phyloP scores from a whole-genome alignment of 192 early-diverging fungal species.

The Lobosporangium transversale region DNA sequence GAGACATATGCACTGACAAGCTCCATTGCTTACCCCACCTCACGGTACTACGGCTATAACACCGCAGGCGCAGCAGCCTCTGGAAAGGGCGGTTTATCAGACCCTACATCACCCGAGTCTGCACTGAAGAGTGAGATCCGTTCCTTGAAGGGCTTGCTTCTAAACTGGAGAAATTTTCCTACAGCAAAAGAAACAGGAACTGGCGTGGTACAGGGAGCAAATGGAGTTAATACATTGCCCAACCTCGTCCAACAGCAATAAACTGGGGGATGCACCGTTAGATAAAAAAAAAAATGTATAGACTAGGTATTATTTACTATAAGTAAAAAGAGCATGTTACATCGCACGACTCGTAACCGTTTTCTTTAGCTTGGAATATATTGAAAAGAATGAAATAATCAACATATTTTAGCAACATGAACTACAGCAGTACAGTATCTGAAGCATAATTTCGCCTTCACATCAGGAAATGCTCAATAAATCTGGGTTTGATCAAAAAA shows the following conservation, averaged over 20 bases:
- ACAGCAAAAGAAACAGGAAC: slow-evolving; percentile 15
- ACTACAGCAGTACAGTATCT: too few species aligned
- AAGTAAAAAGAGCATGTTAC: too few species aligned
- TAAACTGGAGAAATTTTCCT: slow-evolving; percentile 63
- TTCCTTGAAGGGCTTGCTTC: slow-evolving; percentile 56
- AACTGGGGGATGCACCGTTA: not conserved
- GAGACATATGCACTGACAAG: slow-evolving; percentile 42
- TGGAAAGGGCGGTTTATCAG: slow-evolving; percentile 29
- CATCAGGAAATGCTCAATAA: too few species aligned
- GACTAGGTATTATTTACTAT: too few species aligned
- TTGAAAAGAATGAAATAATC: too few species aligned
- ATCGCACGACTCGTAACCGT: too few species aligned
- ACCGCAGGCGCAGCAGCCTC: slow-evolving; percentile 23
- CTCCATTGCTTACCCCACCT: slow-evolving; percentile 46
- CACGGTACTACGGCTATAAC: slow-evolving; percentile 50
- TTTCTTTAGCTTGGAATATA: too few species aligned
- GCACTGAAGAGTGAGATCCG: slow-evolving; percentile 61
- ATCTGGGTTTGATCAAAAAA: too few species aligned
- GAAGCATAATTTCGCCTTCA: too few species aligned
- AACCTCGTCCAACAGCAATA: slow-evolving; percentile 39
- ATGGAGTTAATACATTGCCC: slow-evolving; percentile 12
- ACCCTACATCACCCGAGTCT: slow-evolving; percentile 33
- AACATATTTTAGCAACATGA: too few species aligned
- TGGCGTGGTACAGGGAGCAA: too few species aligned
- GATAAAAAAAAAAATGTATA: too few species aligned